Evolutionary conservation across 2,329 filamentous ascomycete species (phyloP), one percentile per base, ranked within the genome.

Genomic region (Calonectria pseudoreteaudii): DNA sequence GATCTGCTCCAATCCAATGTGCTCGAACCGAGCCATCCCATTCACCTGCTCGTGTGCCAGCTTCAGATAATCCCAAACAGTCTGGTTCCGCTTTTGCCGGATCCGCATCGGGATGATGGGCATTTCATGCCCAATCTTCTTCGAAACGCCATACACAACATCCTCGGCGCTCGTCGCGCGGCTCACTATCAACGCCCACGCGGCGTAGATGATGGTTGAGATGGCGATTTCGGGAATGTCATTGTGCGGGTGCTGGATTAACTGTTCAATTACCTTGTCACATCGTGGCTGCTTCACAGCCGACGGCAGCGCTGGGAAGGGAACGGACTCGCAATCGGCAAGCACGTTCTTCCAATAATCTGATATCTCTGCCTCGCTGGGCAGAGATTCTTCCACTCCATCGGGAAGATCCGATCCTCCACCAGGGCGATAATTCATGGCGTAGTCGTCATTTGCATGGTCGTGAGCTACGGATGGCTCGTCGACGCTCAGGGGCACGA

Each of bases 31-130:
- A 13, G 69, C 66, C 73, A 74, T 72, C 13, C 68, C 73, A 13
- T 31, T 66, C 6, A 71, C 34, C 16, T 71, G 66, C 4, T 53
- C 7, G 14, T 80, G 75, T 0, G 78, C 47, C 0, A 79, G 77
- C 28, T 86, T 80, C n/a, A 91, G 80, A 69, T 86, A 89, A 26
- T 87, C 80, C 0, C 76, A 74, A 10, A 87, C 80, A 0, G 80
- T 78, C 31, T 62, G 52, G 6, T 68, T 30, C 2, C 52, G 50
- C 88, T 82, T 79, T 20, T 78, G 16, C 1, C 44, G 36, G 18
- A 80, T 50, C 0, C 78, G 71, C 11, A 81, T 28, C 8, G 80
- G 80, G 0, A 82, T 53, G 1, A 53, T 62, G 30, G 67, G 41
- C 41, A 44, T 44, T 44, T n/a, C 41, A 30, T 20, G 77, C 58